Evolutionary conservation across 2,329 filamentous ascomycete species (phyloP).

Genomic region (Aspergillus phoenicis): DNA sequence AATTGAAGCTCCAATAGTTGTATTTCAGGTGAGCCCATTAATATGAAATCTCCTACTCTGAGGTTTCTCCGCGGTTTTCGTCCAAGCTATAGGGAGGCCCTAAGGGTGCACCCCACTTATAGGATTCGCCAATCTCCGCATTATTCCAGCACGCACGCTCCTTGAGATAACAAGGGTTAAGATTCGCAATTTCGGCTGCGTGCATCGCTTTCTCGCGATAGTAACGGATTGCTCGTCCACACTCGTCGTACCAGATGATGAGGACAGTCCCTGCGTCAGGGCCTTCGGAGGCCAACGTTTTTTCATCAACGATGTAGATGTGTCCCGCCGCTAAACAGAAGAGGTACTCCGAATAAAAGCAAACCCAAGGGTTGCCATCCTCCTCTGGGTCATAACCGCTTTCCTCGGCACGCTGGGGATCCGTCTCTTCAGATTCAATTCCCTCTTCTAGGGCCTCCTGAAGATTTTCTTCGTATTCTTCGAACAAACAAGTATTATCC

Average conservation of each 20-base stretch:
- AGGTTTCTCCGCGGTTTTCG: too few species aligned
- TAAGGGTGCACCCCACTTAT: too few species aligned
- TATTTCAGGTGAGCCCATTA: too few species aligned
- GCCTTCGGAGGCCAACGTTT: not conserved
- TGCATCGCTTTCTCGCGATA: not conserved
- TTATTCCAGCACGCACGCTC: slow-evolving; percentile 3
- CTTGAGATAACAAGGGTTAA: not conserved
- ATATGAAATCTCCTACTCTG: too few species aligned
- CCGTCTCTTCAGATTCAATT: too few species aligned
- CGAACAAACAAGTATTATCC: not conserved
- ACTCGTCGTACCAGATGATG: slow-evolving; percentile 9
- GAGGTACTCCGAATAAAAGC: too few species aligned
- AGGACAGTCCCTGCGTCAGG: slow-evolving; percentile 8
- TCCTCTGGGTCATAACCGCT: not conserved
- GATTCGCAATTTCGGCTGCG: not conserved
- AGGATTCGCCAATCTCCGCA: not conserved
- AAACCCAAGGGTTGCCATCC: not conserved
- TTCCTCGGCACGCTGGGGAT: not conserved
- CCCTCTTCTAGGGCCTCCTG: too few species aligned
- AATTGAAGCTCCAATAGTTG: too few species aligned
- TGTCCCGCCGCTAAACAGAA: too few species aligned
- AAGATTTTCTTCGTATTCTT: not conserved
- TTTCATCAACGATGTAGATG: not conserved
- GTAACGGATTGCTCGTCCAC: slow-evolving; percentile 2
- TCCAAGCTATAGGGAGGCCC: too few species aligned